These are phyloP conservation scores for Sphaerulina musiva DNA, from an alignment of 2,329 filamentous ascomycete genomes.

Conservation along the genomic window DNA sequence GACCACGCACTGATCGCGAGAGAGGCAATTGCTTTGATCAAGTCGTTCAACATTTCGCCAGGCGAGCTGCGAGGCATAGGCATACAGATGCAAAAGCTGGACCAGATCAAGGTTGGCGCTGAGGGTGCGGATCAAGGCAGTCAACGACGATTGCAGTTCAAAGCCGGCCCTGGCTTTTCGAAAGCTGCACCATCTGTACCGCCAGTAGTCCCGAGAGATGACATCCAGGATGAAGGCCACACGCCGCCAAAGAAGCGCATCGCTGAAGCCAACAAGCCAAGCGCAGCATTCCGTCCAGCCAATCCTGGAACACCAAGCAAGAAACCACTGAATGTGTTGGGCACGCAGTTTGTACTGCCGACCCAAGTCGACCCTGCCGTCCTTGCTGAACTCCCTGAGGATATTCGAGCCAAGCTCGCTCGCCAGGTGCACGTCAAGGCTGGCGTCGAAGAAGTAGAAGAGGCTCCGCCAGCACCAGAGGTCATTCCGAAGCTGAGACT, in stretches of 20 bases:
- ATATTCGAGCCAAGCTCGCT: conserved; percentile 72
- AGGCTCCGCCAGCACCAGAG: neutral
- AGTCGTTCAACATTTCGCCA: conserved; percentile 74
- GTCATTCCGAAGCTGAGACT: neutral
- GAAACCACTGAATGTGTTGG: conserved; percentile 67
- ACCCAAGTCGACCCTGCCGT: conserved; percentile 75
- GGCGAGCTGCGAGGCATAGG: conserved; percentile 91
- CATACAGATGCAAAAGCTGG: conserved; percentile 87
- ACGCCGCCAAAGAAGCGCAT: conserved; percentile 29
- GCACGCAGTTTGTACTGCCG: conserved; percentile 89
- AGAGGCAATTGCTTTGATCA: conserved; percentile 78
- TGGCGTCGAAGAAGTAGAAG: neutral
- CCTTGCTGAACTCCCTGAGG: conserved; percentile 71
- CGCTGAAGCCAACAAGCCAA: conserved; percentile 28
- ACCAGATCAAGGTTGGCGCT: conserved; percentile 59
- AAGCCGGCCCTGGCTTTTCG: conserved; percentile 45
- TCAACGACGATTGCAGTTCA: conserved; percentile 73
- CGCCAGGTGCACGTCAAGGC: conserved; percentile 40
- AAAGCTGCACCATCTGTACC: conserved; percentile 27
- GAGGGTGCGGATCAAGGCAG: conserved; percentile 59
- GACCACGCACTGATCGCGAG: conserved; percentile 63
- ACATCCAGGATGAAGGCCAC: conserved; percentile 45
- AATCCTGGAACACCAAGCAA: conserved; percentile 46
- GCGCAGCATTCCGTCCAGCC: conserved; percentile 33
- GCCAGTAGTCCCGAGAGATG: conserved; percentile 22